Evolutionary conservation across 306 rosid genomes (phyloP), one percentile per base, ranked within the genome.

Genomic region (Trichosanthes cucumerina): DNA sequence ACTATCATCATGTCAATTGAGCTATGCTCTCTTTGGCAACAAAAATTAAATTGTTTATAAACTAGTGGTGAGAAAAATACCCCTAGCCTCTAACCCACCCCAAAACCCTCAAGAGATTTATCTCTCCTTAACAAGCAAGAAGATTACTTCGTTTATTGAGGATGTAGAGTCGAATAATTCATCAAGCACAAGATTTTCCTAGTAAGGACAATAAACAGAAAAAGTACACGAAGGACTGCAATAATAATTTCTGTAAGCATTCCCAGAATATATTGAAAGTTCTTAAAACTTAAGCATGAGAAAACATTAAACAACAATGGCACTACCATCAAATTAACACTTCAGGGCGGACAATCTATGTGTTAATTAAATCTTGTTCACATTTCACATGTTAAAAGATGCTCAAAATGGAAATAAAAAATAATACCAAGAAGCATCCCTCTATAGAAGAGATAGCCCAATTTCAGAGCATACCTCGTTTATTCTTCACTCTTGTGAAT

Each of bases 401-500:
- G 24, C 39, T 26, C 7, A 24, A 5, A 50, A 3, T 16, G 4
- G 46, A 49, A 73, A 47, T 8, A 34, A 56, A 75, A 31, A 54
- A n/a, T 3, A 13, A 56, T 36, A 53, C 33, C 50, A 70, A 70
- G 19, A 41, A 70, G 54, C 76, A 43, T n/a, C 5, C 53, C 23
- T 6, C 9, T 5, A 31, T 38, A 66, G 7, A 46, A 43, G 38
- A 72, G 13, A 72, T 59, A 34, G 2, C 14, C 9, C 24, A 43
- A 77, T 59, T 19, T 36, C 57, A 79, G 62, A 47, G 9, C 84
- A 79, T 89, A 92, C 98, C 93, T 83, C 89, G 83, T 80, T 95
- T 95, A 81, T 95, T 95, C 91, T 95, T 92, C 71, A 84, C 91
- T 88, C 86, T 91, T 8, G 96, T 88, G 84, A 81, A 91, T n/a